Evolutionary conservation across 306 rosid genomes (phyloP).

Genomic region (Macrotyloma uniflorum): DNA sequence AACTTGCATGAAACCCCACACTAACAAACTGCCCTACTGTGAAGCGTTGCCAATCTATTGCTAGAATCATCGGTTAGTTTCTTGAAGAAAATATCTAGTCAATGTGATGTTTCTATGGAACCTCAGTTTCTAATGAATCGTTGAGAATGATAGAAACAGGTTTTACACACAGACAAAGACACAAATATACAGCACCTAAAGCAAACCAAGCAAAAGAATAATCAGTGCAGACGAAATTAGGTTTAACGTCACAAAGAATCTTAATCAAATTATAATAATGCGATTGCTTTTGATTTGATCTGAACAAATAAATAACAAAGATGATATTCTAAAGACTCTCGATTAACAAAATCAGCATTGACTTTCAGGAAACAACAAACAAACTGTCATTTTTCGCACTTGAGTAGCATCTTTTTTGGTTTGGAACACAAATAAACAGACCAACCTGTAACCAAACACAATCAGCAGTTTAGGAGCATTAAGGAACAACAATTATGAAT

Average conservation of each 20-base stretch:
- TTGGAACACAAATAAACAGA: neutral
- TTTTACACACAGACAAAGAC: neutral
- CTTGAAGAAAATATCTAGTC: neutral
- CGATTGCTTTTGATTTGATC: neutral
- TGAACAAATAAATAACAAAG: neutral
- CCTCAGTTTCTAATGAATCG: neutral
- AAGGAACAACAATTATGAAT: neutral
- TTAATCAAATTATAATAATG: neutral
- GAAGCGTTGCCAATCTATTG: neutral
- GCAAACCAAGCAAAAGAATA: constrained; percentile 7
- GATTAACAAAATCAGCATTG: neutral
- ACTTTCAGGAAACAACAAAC: neutral
- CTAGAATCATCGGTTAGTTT: too few relatives aligned
- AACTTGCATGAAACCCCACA: neutral
- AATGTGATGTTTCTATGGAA: neutral
- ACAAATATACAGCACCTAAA: neutral
- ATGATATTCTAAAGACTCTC: neutral
- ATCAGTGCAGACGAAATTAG: neutral
- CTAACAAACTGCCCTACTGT: neutral
- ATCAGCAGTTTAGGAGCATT: constrained; percentile 10
- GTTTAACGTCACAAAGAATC: neutral
- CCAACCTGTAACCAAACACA: neutral
- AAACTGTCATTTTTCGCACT: neutral
- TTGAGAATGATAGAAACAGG: neutral
- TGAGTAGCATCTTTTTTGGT: neutral